Conservation (phyloP, 2,329 filamentous ascomycete species). For the Talaromyces marneffei region DNA sequence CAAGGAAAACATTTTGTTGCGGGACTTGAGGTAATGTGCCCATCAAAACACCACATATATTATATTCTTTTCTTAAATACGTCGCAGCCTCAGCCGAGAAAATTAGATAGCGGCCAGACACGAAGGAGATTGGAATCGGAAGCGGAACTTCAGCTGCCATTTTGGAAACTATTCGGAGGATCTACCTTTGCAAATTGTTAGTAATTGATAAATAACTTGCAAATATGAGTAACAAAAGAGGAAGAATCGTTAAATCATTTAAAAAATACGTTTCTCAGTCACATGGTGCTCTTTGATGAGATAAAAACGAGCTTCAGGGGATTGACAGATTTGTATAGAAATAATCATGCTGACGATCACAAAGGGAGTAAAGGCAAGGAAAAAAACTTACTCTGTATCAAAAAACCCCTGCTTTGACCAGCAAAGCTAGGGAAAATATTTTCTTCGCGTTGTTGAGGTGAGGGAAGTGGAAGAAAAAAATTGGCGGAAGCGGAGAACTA, state of each 20-base stretch:
- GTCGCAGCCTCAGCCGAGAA: conserved; percentile 80
- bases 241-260: conserved; percentile 25
- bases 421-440: conserved; percentile 14
- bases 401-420: conserved; percentile 10
- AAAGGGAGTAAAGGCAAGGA: conserved; percentile 2
- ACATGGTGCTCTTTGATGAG: conserved; percentile 34
- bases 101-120: conserved; percentile 76
- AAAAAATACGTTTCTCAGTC: conserved; percentile 42
- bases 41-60: conserved; percentile 78
- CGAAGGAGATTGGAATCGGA: conserved; percentile 71
- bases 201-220: neutral
- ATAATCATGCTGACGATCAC: conserved; percentile 60
- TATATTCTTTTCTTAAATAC: conserved; percentile 69
- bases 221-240: conserved; percentile 4
- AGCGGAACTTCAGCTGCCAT: conserved; percentile 40
- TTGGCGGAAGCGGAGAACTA: conserved; percentile 6
- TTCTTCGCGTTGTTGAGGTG: conserved; percentile 1
- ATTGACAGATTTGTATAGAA: conserved; percentile 72
- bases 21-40: conserved; percentile 87
- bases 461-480: conserved; percentile 6
- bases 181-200: conserved; percentile 7
- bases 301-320: conserved; percentile 57
- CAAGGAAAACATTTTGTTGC: conserved; percentile 90
- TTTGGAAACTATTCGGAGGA: neutral
- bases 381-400: neutral